Conservation (phyloP, 106 monocot genomes). For the Acorus gramineus region DNA sequence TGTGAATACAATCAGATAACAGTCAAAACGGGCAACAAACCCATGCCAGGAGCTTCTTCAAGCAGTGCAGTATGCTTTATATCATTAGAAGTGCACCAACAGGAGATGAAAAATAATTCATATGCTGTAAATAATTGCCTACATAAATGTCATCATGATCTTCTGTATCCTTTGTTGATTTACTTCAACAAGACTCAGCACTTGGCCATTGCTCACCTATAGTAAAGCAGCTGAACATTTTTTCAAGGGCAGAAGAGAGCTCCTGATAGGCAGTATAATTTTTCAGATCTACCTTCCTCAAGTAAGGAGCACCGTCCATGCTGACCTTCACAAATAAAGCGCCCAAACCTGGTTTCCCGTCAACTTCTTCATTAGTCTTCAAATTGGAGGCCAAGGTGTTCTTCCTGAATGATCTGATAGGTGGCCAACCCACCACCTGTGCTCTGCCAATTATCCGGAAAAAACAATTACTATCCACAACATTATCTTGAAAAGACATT, state of each 20-base stretch:
- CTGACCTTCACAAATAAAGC: conserved; percentile 59
- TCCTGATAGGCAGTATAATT: conserved; percentile 50
- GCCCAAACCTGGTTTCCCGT: conserved; percentile 34
- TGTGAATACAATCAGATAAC: background rate
- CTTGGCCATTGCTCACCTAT: conserved; percentile 25
- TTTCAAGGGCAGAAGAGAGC: conserved; percentile 46
- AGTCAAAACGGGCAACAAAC: too few species aligned
- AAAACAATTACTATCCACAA: too few species aligned
- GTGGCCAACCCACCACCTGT: conserved; percentile 75
- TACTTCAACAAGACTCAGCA: too few species aligned
- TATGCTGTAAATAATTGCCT: too few species aligned
- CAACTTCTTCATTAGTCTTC: conserved; percentile 30
- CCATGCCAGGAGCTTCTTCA: too few species aligned
- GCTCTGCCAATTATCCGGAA: conserved; percentile 20
- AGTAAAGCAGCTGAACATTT: conserved; percentile 70
- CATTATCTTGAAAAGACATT: too few species aligned
- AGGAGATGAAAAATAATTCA: too few species aligned
- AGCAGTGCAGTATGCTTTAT: too few species aligned
- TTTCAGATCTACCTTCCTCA: conserved; percentile 56
- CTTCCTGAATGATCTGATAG: conserved; percentile 54
- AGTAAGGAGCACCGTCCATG: conserved; percentile 71
- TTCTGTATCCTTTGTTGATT: too few species aligned
- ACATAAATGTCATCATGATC: too few species aligned
- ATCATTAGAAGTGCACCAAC: too few species aligned
- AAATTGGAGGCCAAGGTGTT: conserved; percentile 41